Evolutionary conservation across 345 rosid species (phyloP), one percentile per base, ranked within the genome.

Genomic region (Bretschneidera sinensis): DNA sequence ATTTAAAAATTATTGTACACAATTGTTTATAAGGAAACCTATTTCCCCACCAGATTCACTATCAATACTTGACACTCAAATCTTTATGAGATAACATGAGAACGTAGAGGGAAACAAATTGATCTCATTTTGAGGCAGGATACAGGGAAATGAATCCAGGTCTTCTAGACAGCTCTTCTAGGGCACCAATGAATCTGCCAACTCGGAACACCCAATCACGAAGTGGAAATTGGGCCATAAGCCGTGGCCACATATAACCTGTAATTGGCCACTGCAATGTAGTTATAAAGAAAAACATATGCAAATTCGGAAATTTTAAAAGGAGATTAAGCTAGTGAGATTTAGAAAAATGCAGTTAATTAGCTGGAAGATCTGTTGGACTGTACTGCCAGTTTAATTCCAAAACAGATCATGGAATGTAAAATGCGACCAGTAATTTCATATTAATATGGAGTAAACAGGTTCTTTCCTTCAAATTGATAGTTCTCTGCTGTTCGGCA

Each of bases 231-330:
- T 57, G 33, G 2, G 15, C 34, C 23, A 6, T 57, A 18, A 34
- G 51, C 57, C 48, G 18, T 35, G 43, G 53, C 63, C 56, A 24
- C 21, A 16, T 25, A 21, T 15, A 60, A 21, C 54, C 74, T 59
- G 69, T 24, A 51, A 64, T 54, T 54, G 9, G 17, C 62, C 57
- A 16, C 21, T 8, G 1, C 45, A 60, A 24, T 22, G 22, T 5
- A 20, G 43, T 25, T 10, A 21, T 6, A 16, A 62, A n/a, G 2
- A 6, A 5, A 31, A 43, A 43, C 0, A 43, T 13, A 23, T 6
- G 21, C 8, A 10, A 9, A 24, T 14, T 24, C 16, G 5, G 54
- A 55, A 55, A 24, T 43, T 34, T 57, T 19, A 14, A 39, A 15
- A 18, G n/a, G 51, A 3, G 28, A 35, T 18, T 7, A n/a, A n/a